A percentile compares a stretch with the other conserved stretches of the same genome.
phyloP scores from a whole-genome alignment of 164 flowering plant species.

The Litsea cubeba region DNA sequence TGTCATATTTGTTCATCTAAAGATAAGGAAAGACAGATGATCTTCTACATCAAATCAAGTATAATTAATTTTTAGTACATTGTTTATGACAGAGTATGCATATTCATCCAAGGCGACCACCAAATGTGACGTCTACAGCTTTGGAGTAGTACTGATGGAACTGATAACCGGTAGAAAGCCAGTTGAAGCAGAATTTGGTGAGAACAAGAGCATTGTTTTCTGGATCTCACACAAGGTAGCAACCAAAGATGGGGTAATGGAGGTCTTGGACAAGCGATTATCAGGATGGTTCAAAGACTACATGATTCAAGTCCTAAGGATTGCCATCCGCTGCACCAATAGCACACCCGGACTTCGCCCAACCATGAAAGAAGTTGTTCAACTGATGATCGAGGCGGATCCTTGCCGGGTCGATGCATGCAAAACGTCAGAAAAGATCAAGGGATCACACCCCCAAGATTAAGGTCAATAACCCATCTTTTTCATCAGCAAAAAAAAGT shows the following conservation, averaged over 20 bases:
- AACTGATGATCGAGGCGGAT: constrained; percentile 70
- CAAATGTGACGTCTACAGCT: constrained; percentile 95
- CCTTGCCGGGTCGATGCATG: constrained; percentile 53
- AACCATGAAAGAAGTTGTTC: constrained; percentile 88
- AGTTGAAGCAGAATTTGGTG: constrained; percentile 84
- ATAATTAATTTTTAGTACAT: background rate
- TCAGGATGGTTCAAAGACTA: constrained; percentile 57
- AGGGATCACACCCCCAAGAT: constrained; percentile 29
- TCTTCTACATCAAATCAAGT: background rate
- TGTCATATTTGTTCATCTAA: background rate
- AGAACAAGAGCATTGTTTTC: constrained; percentile 71
- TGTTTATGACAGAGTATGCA: constrained; percentile 65
- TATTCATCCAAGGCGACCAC: constrained; percentile 84
- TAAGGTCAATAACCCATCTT: constrained; percentile 26
- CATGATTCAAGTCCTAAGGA: constrained; percentile 67
- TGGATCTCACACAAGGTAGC: constrained; percentile 86
- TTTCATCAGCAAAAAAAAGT: constrained; percentile 17
- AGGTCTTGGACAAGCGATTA: constrained; percentile 65
- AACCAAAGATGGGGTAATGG: constrained; percentile 66
- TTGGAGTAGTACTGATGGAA: constrained; percentile 89
- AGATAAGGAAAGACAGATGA: background rate
- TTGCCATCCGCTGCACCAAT: constrained; percentile 77
- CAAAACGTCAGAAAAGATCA: constrained; percentile 46
- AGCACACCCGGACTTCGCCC: constrained; percentile 63
- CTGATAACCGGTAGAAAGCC: constrained; percentile 90